Evolutionary conservation across 2,329 filamentous ascomycete genomes (phyloP), one percentile per base, ranked within the genome.

Genomic region (Penicillium digitatum): DNA sequence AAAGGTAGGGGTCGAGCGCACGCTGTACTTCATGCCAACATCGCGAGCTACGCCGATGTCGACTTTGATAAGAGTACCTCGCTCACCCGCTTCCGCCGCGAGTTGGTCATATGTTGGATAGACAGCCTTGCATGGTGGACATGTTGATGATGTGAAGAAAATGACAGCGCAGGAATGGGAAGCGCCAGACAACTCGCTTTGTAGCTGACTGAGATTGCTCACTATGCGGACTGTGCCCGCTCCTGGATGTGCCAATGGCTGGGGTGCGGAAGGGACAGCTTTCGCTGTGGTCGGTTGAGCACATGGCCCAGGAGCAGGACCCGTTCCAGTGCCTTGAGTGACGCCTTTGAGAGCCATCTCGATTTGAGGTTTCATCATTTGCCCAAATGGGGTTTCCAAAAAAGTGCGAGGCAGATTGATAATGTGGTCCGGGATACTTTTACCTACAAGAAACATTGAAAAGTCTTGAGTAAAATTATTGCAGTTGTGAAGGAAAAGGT

Each of bases 391-490:
- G 0, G 90, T 94, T 55, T 88, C 85, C 12, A 97, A 80, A 9
- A 97, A 92, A 1, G 87, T 88, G 66, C 91, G 82, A 0, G 93
- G 93, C 69, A 97, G 86, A 62, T 87, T 90, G 29, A 84, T 82
- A 62, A 99, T 97, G 65, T 95, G 86, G 1, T 86, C 82, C 0
- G 94, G 94, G 56, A 97, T 97, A 3, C 90, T 89, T 63, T 86
- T 88, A 22, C 94, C 93, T 1, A 96, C 78, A 0, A 97, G 79
- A 60, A 97, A 97, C 72, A 89, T 94, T 59, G 90, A 80, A 62
- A 97, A 87, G 58, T 96, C 91, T 68, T 97, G 93, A 3, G 89
- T 90, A 73, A 97, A 99, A 73, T 96, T 96, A 76, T 97, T 99
- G 78, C 93, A 97, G 70, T 99, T 99, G 74, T 96, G 91, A 27